Percentiles rank a stretch among this genome's conserved stretches.
These are phyloP conservation scores for Backusella macrospora DNA, from an alignment of 192 early-diverging fungal genomes.

Conservation along the genomic window DNA sequence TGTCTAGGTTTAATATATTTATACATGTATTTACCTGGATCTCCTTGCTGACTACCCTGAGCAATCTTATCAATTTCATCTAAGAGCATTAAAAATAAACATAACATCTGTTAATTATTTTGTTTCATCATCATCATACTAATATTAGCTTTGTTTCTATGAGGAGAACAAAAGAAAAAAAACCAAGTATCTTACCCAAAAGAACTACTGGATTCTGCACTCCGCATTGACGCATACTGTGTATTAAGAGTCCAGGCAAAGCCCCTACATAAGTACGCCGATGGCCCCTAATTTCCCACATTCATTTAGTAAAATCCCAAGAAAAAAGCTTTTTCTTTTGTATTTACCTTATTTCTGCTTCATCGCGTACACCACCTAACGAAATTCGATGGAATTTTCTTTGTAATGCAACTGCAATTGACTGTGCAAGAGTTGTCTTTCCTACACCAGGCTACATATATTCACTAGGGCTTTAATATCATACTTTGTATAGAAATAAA, in stretches of 20 bases:
- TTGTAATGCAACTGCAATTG: conserved; percentile 73
- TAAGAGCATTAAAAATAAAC: background rate
- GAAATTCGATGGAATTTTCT: conserved; percentile 83
- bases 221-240: conserved; percentile 66
- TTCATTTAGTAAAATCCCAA: conserved; percentile 4
- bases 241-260: conserved; percentile 80
- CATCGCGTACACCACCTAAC: conserved; percentile 86
- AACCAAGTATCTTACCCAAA: conserved; percentile 51
- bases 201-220: conserved; percentile 81
- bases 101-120: background rate
- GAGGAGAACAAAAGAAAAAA: background rate
- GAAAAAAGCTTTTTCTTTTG: conserved; percentile 20
- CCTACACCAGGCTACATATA: conserved; percentile 57
- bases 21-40: conserved; percentile 49
- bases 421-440: conserved; percentile 80
- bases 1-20: no score
- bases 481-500: background rate
- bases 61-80: conserved; percentile 85
- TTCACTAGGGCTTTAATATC: background rate
- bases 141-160: no score
- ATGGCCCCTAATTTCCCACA: conserved; percentile 55
- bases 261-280: conserved; percentile 88
- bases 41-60: conserved; percentile 62
- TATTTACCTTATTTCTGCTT: conserved; percentile 73
- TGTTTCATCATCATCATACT: background rate